Evolutionary conservation across 2,329 filamentous ascomycete species (phyloP), one percentile per base, ranked within the genome.

Genomic region (Penicillium sp.): DNA sequence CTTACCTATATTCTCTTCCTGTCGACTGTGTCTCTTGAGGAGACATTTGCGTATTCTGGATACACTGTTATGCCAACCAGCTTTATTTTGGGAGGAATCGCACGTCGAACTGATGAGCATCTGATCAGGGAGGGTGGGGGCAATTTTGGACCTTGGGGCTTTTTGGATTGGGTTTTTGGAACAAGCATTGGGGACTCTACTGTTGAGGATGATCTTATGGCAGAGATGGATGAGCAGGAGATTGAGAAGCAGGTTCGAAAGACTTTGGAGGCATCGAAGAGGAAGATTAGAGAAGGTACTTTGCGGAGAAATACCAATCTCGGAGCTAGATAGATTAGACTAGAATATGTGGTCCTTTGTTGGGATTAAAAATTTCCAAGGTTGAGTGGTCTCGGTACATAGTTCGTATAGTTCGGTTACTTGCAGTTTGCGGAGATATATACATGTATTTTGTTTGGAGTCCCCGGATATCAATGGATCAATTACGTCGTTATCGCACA

Each of bases 11-110:
- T 85, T 40, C 59, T 85, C 26, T 81, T 85, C 54, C 69, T 84
- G 18, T 72, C 76, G 0, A 55, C 84, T 22, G 74, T 82, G 54
- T 84, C 82, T n/a, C 67, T 86, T 1, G 82, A 86, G 61, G 83
- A 85, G 57, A 78, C 82, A 0, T 84, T 86, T 59, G 78, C 82
- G 1, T 84, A 82, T 67, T 85, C 81, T 1, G 84, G 84, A 1
- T 87, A 86, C 69, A 81, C 78, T 2, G 73, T 81, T 1, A 72
- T 86, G 51, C 83, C 83, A 2, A 83, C 81, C 2, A 81, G 75
- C 7, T 83, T 86, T 61, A 77, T 86, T 63, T 69, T 86, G 7
- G 74, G 77, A 3, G 82, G 83, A 2, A 83, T 86, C 72, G 84
- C 83, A 11, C 77, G 82, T 27, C 75, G 83, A 6, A 79, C 75